These are phyloP conservation scores for Sphaerulina musiva DNA, from an alignment of 2,329 filamentous ascomycete genomes.

Conservation along the genomic window DNA sequence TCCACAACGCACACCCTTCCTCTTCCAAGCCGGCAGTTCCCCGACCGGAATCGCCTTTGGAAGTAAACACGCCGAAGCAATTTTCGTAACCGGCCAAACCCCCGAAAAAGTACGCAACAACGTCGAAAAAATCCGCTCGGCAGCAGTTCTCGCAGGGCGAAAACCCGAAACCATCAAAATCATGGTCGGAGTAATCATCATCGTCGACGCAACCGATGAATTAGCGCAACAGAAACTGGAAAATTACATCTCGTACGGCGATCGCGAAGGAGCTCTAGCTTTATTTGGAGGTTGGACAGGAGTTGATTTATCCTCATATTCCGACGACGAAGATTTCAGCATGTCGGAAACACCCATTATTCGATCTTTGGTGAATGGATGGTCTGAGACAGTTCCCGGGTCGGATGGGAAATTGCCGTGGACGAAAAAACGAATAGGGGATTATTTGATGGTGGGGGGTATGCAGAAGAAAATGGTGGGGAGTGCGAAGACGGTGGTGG, in stretches of 20 bases:
- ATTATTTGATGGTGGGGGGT: conserved; percentile 39
- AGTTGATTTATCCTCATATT: conserved; percentile 54
- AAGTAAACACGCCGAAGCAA: conserved; percentile 62
- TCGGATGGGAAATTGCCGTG: conserved; percentile 34
- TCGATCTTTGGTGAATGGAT: conserved; percentile 37
- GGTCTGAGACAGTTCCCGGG: conserved; percentile 36
- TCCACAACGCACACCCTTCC: conserved; percentile 36
- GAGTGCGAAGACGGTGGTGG: conserved; percentile 56
- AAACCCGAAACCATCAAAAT: conserved; percentile 57
- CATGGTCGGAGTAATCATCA: conserved; percentile 57
- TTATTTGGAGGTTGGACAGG: conserved; percentile 68
- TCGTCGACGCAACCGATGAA: conserved; percentile 58
- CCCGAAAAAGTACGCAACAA: conserved; percentile 40
- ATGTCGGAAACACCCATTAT: conserved; percentile 30
- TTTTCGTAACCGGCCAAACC: conserved; percentile 61
- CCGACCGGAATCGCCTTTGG: conserved; percentile 58
- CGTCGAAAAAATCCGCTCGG: conserved; percentile 38
- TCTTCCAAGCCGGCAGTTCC: conserved; percentile 60
- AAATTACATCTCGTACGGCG: conserved; percentile 55
- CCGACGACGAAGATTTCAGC: conserved; percentile 52
- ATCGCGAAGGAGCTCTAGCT: conserved; percentile 58
- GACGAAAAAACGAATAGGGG: conserved; percentile 39
- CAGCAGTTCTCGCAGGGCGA: conserved; percentile 44
- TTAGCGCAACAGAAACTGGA: conserved; percentile 57
- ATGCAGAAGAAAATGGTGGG: conserved; percentile 51